Base-by-base conservation (phyloP, 768 basidiomycete genomes). In the Kwoniella dejecticola region DNA sequence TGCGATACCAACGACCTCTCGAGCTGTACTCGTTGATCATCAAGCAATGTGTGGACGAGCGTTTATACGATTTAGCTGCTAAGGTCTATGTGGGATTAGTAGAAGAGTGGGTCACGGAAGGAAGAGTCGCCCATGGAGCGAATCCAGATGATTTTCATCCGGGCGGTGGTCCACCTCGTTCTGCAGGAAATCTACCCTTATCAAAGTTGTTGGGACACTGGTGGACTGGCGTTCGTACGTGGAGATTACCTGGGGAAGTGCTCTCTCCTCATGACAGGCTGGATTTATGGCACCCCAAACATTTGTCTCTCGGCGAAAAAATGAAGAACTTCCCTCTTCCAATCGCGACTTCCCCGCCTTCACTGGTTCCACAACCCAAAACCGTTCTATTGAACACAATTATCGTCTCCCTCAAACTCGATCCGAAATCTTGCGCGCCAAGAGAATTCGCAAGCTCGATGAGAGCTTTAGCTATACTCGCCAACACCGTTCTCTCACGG, bases 81-180 rank as follows among this genome's bases (percentile, higher is more conserved):
- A 64, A 69, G 49, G 67, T 79, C 0, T 78, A 66, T 50, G 77
- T 73, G n/a, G 79, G 73, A 30, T 49, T 76, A 56, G 76, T 79
- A 21, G 77, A 79, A 52, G 79, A 79, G 59, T 79, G 79, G 79
- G 72, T 77, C 11, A 70, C 71, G 17, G 75, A 78, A 62, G 77
- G 77, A 8, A 36, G 78, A 33, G 61, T 79, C 27, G 78, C 75
- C 31, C 69, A 72, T 46, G 74, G 68, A 6, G 75, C 71, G 13
- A 61, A 68, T 48, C 42, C 62, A 42, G 65, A 69, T 12, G 66
- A 69, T 17, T 74, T 72, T 48, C 60, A 68, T 46, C 68, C 72
- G 21, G 71, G 74, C 11, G 76, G 76, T 8, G 71, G 66, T 56
- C 71, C 75, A 5, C 69, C 67, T 1, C 44, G 66, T 6, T 36